Evolutionary conservation across 2,329 filamentous ascomycete species (phyloP).

Genomic region (Dothideomycetes sp.): DNA sequence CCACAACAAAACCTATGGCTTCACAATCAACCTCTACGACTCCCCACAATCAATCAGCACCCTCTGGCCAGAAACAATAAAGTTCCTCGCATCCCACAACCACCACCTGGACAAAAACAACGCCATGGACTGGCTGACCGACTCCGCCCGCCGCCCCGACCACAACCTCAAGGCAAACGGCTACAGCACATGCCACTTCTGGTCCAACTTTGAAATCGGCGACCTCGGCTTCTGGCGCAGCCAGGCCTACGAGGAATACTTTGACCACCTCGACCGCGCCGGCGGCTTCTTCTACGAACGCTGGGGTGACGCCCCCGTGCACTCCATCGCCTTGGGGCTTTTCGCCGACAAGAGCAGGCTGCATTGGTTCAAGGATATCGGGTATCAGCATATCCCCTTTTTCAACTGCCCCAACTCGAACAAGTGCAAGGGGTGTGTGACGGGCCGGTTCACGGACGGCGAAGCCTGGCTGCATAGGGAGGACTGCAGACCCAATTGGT

Average conservation of each 20-base stretch:
- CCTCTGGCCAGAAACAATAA: slow-evolving; percentile 90
- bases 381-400: slow-evolving; percentile 96
- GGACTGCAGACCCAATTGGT: slow-evolving; percentile 93
- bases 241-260: slow-evolving; percentile 86
- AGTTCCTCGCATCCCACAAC: slow-evolving; percentile 68
- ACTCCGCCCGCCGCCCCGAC: slow-evolving; percentile 63
- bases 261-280: slow-evolving; percentile 83
- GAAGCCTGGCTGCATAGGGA: slow-evolving; percentile 77
- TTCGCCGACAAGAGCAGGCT: slow-evolving; percentile 87
- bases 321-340: slow-evolving; percentile 82
- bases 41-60: slow-evolving; percentile 73
- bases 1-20: slow-evolving; percentile 86
- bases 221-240: slow-evolving; percentile 90
- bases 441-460: slow-evolving; percentile 80
- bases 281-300: slow-evolving; percentile 98
- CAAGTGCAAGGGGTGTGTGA: slow-evolving; percentile 81
- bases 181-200: slow-evolving; percentile 98
- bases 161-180: slow-evolving; percentile 76
- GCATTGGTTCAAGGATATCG: slow-evolving; percentile 98
- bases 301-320: slow-evolving; percentile 96
- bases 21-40: slow-evolving; percentile 96
- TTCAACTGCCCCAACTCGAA: slow-evolving; percentile 97
- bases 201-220: slow-evolving; percentile 96
- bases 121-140: slow-evolving; percentile 78
- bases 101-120: slow-evolving; percentile 74